Base-by-base conservation (phyloP, 176 grass and related monocot species). In the Carex parvula region DNA sequence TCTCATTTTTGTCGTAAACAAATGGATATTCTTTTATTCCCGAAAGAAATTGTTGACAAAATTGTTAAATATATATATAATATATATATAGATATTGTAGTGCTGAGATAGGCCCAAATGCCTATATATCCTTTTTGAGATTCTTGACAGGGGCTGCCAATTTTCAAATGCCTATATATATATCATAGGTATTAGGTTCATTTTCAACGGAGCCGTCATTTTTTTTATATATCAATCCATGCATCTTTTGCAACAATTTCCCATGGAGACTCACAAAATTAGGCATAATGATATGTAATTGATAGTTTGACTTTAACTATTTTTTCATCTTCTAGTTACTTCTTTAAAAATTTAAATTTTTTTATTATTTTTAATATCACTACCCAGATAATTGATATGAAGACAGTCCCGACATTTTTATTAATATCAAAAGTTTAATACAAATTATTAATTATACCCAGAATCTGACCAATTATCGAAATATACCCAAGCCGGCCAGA, bases 231-330 rank as follows among this genome's bases (percentile, higher is more conserved):
- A n/a, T 74, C 44, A 42, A 52, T 52, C 8, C 42, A 53, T 74
- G 7, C 20, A 73, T 5, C 22, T 48, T 72, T 72, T 5, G 44
- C 26, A 66, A 66, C 29, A 66, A 3, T 50, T 74, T 52, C 5
- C 52, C 6, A 14, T 8, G 21, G 11, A 26, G 20, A 14, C n/a
- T 44, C 70, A 29, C 70, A 48, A 74, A 26, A 52, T 53, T 74
- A 53, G 70, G 44, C 70, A 52, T 53, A 21, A 74, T 74, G n/a
- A n/a, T 52, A 74, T 20, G 70, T 74, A 29, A 74, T 74, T 74
- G 70, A 74, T 74, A 26, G 70, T 74, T 74, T 74, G 70, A 74
- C 70, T 74, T 21, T 46, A 14, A 24, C 0, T 48, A 5, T 2
- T n/a, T 48, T 2, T 15, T n/a, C 14, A 22, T 50, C 9, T 52